phyloP scores from a whole-genome alignment of 2,329 filamentous ascomycete species.

The Aspergillus novoparasiticus region DNA sequence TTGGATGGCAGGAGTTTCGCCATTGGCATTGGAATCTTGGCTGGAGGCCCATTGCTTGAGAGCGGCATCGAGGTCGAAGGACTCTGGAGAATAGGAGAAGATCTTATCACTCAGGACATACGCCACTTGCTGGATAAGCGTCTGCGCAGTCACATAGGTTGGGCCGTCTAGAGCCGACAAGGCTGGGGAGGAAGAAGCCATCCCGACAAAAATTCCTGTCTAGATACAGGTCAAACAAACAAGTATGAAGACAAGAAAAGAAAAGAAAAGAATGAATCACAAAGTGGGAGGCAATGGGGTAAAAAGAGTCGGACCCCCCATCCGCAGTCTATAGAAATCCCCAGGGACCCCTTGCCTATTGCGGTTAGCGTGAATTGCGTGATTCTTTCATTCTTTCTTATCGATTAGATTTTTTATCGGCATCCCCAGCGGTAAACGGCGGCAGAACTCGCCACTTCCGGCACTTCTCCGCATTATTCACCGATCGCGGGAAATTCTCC shows the following conservation, averaged over 20 bases:
- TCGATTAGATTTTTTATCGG: slow-evolving; percentile 13
- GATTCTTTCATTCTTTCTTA: slow-evolving; percentile 39
- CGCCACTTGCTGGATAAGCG: slow-evolving; percentile 92
- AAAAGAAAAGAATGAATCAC: slow-evolving; percentile 21
- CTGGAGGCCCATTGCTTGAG: slow-evolving; percentile 74
- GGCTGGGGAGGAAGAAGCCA: slow-evolving; percentile 41
- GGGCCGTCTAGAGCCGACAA: slow-evolving; percentile 73
- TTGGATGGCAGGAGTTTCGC: slow-evolving; percentile 75
- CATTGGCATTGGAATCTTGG: slow-evolving; percentile 76
- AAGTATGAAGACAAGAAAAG: slow-evolving; percentile 29
- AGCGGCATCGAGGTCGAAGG: slow-evolving; percentile 86
- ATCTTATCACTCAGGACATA: slow-evolving; percentile 96
- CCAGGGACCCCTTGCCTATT: slow-evolving; percentile 31
- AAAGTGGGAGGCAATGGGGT: slow-evolving; percentile 16
- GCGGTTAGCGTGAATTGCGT: slow-evolving; percentile 38
- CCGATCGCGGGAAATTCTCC: neutral
- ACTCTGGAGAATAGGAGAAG: slow-evolving; percentile 93
- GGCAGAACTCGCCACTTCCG: slow-evolving; percentile 26
- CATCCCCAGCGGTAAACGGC: slow-evolving; percentile 11
- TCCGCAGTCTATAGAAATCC: slow-evolving; percentile 29
- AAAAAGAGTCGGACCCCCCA: slow-evolving; percentile 10
- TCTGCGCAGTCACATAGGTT: slow-evolving; percentile 90
- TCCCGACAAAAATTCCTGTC: slow-evolving; percentile 28
- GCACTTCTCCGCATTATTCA: slow-evolving; percentile 23
- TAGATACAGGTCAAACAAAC: slow-evolving; percentile 24